phyloP scores from a whole-genome alignment of 1,139 yeast genomes.

The Arxiozyma telluris region DNA sequence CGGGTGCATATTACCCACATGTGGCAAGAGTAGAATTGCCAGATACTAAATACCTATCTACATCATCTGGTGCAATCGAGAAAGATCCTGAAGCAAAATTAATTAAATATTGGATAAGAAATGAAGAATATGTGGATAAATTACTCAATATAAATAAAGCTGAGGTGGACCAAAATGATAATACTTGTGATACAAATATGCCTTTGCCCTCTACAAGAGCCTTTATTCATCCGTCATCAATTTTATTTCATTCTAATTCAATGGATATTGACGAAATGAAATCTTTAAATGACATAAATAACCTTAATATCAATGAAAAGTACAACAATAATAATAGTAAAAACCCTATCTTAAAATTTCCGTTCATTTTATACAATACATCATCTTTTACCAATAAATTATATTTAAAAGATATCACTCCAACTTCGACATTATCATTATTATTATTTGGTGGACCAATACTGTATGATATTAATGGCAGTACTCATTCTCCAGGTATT shows the following conservation, averaged over 20 bases:
- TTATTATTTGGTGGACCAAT: conserved; percentile 74
- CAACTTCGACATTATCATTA: conserved; percentile 61
- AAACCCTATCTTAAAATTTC: conserved; percentile 33
- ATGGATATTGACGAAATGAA: conserved; percentile 34
- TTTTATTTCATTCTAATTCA: conserved; percentile 39
- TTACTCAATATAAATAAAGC: conserved; percentile 12
- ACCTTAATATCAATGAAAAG: conserved; percentile 18
- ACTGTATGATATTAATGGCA: conserved; percentile 51
- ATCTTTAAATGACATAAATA: conserved; percentile 25
- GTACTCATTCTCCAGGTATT: conserved; percentile 50
- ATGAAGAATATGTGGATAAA: conserved; percentile 39
- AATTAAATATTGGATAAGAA: conserved; percentile 66
- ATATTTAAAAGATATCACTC: conserved; percentile 69
- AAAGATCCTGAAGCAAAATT: conserved; percentile 72
- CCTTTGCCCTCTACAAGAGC: conserved; percentile 54
- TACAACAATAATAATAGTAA: conserved; percentile 14
- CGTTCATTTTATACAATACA: conserved; percentile 48
- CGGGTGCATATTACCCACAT: conserved; percentile 79
- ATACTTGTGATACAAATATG: conserved; percentile 10
- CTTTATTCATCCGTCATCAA: conserved; percentile 77
- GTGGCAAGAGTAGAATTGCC: conserved; percentile 76
- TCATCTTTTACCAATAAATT: conserved; percentile 60
- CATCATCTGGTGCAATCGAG: conserved; percentile 72
- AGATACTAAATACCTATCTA: conserved; percentile 61
- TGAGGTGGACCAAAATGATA: conserved; percentile 8